Base-by-base conservation (phyloP, 1,284 basidiomycete genomes). In the Sparassis latifolia region DNA sequence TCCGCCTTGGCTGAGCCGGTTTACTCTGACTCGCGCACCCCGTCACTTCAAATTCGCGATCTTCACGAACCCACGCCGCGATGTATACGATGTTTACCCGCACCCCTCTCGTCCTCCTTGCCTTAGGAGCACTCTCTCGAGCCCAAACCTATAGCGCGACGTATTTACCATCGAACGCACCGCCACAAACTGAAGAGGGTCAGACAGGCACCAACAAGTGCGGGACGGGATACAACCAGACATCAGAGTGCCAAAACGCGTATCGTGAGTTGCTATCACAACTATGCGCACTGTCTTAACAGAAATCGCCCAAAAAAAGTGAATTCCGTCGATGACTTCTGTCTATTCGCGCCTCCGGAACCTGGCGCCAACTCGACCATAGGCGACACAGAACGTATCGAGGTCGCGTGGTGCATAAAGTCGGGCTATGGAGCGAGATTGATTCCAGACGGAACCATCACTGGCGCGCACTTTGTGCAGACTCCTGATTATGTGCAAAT, bases 361-460 rank as follows among this genome's bases (percentile, higher is more conserved):
- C 72, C 84, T 60, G 76, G 81, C 51, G 59, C 82, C 52, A 62
- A 70, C 64, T 70, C 78, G 39, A 66, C 64, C 38, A 79, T 84
- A 52, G 79, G 76, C 38, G 71, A 82, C 62, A 79, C 75, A 5
- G 80, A 85, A 77, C 78, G 77, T 47, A 72, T 81, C 49, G 78
- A 82, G 59, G 82, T 88, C 44, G 69, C 86, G 35, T 89, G 82
- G 80, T 90, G 87, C 62, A 72, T 72, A 33, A 77, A 83, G 70
- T 78, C 70, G 52, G 79, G 79, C 37, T 79, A 79, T 50, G 86
- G 85, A 28, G 82, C 84, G 3, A 82, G 85, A 42, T 66, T 89
- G 53, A 89, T 93, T 56, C 90, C 89, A 27, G 75, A 82, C 52
- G 89, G 86, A 27, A 71, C 86, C 12, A 80, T 92, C 62, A 73